Percentiles rank a stretch among this genome's conserved stretches.
Evolutionary conservation across 75 land plant genomes (phyloP).

Genomic region (Selaginella moellendorffii): DNA sequence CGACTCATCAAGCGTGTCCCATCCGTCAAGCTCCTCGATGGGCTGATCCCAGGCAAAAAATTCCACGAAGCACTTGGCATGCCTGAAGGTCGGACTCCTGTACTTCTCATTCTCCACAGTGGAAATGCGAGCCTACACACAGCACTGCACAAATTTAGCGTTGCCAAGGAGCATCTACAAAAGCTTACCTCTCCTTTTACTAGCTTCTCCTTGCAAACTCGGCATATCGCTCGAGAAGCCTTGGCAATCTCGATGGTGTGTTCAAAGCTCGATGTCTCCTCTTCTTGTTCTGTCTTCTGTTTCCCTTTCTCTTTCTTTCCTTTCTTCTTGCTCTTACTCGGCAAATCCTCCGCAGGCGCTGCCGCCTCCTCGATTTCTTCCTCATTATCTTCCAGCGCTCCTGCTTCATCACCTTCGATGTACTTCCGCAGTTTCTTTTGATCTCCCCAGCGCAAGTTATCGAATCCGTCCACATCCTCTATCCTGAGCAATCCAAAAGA

Average conservation of each 20-base stretch:
- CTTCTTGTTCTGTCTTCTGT: slow-evolving; percentile 4
- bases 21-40: slow-evolving; percentile 62
- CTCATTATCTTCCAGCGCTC: slow-evolving; percentile 1
- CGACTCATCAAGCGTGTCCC: slow-evolving; percentile 45
- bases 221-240: slow-evolving; percentile 77
- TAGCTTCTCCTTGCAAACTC: slow-evolving; percentile 56
- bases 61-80: slow-evolving; percentile 66
- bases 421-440: slow-evolving; percentile 56
- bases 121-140: slow-evolving; percentile 58
- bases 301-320: no score
- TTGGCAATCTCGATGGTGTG: slow-evolving; percentile 65
- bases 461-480: slow-evolving; percentile 87
- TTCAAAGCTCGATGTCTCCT: neutral
- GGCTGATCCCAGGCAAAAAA: slow-evolving; percentile 32
- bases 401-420: slow-evolving; percentile 31
- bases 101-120: slow-evolving; percentile 31
- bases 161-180: neutral
- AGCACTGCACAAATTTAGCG: neutral
- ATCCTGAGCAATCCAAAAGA: slow-evolving; percentile 24
- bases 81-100: slow-evolving; percentile 56
- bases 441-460: slow-evolving; percentile 85
- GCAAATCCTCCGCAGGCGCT: slow-evolving; percentile 4
- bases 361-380: slow-evolving; percentile 7
- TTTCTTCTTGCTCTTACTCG: no score
- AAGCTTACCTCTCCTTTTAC: slow-evolving; percentile 63